phyloP scores from a whole-genome alignment of 2,329 filamentous ascomycete genomes.

The Plenodomus tracheiphilus region DNA sequence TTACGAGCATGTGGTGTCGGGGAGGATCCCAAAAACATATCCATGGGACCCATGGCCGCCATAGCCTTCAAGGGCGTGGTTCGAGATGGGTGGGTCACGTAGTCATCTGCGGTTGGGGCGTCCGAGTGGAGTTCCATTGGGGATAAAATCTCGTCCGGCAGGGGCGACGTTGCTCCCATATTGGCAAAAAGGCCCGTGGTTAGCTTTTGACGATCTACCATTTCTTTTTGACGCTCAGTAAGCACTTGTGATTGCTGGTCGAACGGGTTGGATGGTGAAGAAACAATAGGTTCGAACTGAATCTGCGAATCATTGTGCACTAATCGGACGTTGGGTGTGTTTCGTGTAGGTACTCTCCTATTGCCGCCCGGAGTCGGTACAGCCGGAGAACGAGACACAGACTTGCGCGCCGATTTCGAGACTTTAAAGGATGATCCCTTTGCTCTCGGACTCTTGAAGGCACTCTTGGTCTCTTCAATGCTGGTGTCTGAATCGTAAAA shows the following conservation, averaged over 20 bases:
- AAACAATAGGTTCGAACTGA: conserved; percentile 71
- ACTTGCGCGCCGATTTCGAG: conserved; percentile 23
- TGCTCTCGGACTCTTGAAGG: conserved; percentile 24
- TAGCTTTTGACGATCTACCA: conserved; percentile 69
- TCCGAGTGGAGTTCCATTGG: conserved; percentile 38
- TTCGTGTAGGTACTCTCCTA: conserved; percentile 26
- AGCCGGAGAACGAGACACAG: conserved; percentile 32
- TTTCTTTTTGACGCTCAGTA: conserved; percentile 78
- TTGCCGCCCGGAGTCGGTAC: conserved; percentile 17
- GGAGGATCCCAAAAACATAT: conserved; percentile 41
- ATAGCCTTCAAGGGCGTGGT: conserved; percentile 32
- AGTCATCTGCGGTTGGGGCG: conserved; percentile 26
- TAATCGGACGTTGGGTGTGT: conserved; percentile 56
- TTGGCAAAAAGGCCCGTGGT: conserved; percentile 70
- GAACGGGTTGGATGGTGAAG: conserved; percentile 55
- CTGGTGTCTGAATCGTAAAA: conserved; percentile 48
- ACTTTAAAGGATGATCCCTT: conserved; percentile 36
- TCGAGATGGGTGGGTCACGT: conserved; percentile 21
- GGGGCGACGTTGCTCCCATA: conserved; percentile 46
- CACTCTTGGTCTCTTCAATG: conserved; percentile 12
- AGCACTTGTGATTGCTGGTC: conserved; percentile 69
- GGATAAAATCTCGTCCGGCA: conserved; percentile 19
- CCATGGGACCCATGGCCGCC: conserved; percentile 38
- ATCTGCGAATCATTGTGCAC: conserved; percentile 84
- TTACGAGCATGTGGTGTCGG: conserved; percentile 40